These are phyloP conservation scores for Stentor coeruleus DNA, from an alignment of 73 alveolate species.

Conservation along the genomic window DNA sequence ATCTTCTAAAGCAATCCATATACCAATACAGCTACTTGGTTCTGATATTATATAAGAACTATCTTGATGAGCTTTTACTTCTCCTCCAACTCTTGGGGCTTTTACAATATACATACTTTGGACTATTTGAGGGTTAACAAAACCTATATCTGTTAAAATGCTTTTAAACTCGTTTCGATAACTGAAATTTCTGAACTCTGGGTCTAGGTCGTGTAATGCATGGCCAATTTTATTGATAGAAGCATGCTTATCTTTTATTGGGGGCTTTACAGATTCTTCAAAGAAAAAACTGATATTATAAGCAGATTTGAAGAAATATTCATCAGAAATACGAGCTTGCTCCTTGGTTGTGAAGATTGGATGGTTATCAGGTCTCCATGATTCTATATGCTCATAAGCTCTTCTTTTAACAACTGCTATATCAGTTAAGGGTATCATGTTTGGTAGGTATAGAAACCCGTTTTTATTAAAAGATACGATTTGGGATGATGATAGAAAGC, in stretches of 20 bases:
- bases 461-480: neutral
- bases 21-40: constrained; percentile 60
- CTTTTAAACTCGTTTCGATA: constrained; percentile 36
- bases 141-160: constrained; percentile 42
- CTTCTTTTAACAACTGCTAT: neutral
- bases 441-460: neutral
- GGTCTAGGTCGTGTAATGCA: constrained; percentile 69
- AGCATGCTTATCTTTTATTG: neutral
- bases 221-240: constrained; percentile 60
- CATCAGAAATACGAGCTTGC: neutral
- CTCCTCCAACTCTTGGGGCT: constrained; percentile 61
- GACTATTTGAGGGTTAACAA: constrained; percentile 41
- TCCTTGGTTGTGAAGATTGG: constrained; percentile 10
- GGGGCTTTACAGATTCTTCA: constrained; percentile 9
- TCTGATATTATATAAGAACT: constrained; percentile 49
- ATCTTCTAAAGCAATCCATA: constrained; percentile 73
- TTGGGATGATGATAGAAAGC: neutral
- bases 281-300: neutral
- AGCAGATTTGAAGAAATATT: constrained; percentile 4
- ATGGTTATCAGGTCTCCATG: constrained; percentile 6
- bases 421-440: neutral
- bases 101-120: constrained; percentile 69
- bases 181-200: constrained; percentile 46
- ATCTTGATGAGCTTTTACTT: constrained; percentile 66
- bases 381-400: constrained; percentile 3